Conservation (phyloP, 805 yeast genomes). For the Candida xyloterini region DNA sequence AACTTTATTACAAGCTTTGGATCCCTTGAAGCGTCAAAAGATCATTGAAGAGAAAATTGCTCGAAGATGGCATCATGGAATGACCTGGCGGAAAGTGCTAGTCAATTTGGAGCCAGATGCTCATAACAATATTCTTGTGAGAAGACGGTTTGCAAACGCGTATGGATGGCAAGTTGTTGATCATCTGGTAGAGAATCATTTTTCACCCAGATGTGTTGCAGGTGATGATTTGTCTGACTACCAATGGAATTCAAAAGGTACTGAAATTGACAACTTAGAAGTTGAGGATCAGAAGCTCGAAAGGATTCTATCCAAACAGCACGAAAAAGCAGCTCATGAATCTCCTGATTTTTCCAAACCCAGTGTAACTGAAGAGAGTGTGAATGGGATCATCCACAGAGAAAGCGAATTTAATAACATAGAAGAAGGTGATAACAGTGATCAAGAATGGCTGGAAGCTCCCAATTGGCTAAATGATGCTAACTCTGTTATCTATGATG, state of each 20-base stretch:
- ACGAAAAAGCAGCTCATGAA: constrained; percentile 37
- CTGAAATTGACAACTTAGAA: constrained; percentile 10
- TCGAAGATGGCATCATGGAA: constrained; percentile 75
- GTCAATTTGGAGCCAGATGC: constrained; percentile 90
- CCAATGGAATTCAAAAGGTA: constrained; percentile 14
- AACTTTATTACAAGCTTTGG: constrained; percentile 23
- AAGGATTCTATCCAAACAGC: constrained; percentile 30
- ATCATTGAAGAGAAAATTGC: constrained; percentile 78
- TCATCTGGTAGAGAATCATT: constrained; percentile 71
- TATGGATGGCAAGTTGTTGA: constrained; percentile 94
- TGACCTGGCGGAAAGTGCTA: constrained; percentile 89
- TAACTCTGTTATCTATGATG: constrained; percentile 45
- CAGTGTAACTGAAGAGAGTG: constrained; percentile 11
- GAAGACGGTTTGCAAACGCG: constrained; percentile 87
- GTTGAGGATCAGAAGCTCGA: constrained; percentile 19
- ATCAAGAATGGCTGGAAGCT: constrained; percentile 5
- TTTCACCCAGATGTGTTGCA: constrained; percentile 30
- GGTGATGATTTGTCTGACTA: constrained; percentile 26
- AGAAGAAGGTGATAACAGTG: constrained; percentile 10
- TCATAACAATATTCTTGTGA: constrained; percentile 86
- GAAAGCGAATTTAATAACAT: constrained; percentile 5
- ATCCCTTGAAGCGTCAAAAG: constrained; percentile 41
- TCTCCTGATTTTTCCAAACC: constrained; percentile 34
- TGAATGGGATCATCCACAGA: constrained; percentile 13
- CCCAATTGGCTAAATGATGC: constrained; percentile 51